Evolutionary conservation across 371 early-diverging fungal genomes (phyloP), one percentile per base, ranked within the genome.

Genomic region (Enterocytospora artemiae): DNA sequence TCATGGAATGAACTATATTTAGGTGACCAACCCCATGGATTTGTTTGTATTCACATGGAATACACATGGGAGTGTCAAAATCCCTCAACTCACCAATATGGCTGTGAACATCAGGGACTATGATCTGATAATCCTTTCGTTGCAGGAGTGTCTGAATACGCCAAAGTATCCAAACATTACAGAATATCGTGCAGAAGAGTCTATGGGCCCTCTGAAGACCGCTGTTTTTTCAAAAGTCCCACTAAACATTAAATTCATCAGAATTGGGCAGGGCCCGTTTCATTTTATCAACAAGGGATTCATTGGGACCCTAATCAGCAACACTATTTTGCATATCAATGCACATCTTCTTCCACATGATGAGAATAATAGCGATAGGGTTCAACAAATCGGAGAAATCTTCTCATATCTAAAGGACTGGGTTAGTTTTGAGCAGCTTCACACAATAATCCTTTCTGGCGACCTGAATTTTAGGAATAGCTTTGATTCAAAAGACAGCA

Each of bases 391-490:
- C 24, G 37, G 31, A 22, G 31, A 27, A 22, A 53, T 68, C 28
- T 46, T 68, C 24, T 30, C 63, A 32, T 63, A 27, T 18, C 20
- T 52, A 16, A 44, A 45, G 18, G 34, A 50, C 36, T 16, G 18
- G 24, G 51, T 49, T 12, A 48, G 34, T 5, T 9, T 50, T 30
- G 32, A 12, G 22, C 25, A 18, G 16, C 4, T 22, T n/a, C n/a
- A 22, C 9, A 27, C 4, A 12, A 32, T 62, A 18, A 16, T 68
- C 20, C 14, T 68, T 1, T 37, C 65, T 31, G 68, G 68, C 2
- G 68, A 68, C 33, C 36, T 68, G 25, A 68, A 68, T 49, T 68
- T 68, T 45, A 52, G 68, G 24, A 34, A 43, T 16, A n/a, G 24
- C 24, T 20, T 49, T 27, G 68, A 65, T 16, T 52, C 62, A 34